phyloP scores from a whole-genome alignment of 176 grass and related monocot species.

The Oryza meridionalis region DNA sequence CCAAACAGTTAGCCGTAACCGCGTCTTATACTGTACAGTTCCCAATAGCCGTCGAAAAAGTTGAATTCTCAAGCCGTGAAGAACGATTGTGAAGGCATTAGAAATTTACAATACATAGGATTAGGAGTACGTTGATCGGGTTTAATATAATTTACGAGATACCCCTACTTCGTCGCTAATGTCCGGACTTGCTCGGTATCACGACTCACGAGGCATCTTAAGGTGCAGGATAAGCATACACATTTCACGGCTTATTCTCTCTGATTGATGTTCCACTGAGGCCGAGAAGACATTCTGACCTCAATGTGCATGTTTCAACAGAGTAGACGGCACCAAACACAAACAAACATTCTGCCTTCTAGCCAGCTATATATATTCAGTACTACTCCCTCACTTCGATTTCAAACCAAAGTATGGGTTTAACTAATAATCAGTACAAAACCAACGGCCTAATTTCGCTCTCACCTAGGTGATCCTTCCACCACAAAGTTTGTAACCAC shows the following conservation, averaged over 20 bases:
- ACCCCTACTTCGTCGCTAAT: neutral
- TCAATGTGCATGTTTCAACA: neutral
- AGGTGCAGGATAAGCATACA: neutral
- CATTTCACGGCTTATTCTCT: neutral
- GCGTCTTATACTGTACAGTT: too few species aligned
- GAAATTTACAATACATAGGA: too few species aligned
- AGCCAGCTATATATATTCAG: too few species aligned
- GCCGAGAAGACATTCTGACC: slow-evolving; percentile 9
- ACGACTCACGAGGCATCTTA: slow-evolving; percentile 4
- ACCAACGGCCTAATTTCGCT: slow-evolving; percentile 42
- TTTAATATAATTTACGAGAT: neutral
- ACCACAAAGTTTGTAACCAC: slow-evolving; percentile 42
- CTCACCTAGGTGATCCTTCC: slow-evolving; percentile 2
- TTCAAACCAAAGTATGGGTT: slow-evolving; percentile 37
- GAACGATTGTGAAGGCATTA: too few species aligned
- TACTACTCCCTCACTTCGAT: slow-evolving; percentile 32
- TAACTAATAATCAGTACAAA: neutral
- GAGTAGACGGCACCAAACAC: slow-evolving; percentile 24
- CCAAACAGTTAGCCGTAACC: too few species aligned
- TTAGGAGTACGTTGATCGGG: neutral
- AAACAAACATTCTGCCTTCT: slow-evolving; percentile 6
- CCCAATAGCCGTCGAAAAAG: too few species aligned
- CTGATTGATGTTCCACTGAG: neutral
- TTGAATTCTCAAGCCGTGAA: neutral
- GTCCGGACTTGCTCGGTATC: neutral